A percentile compares a stretch with the other conserved stretches of the same genome.
Conservation (phyloP, 148 eudicot species). For the Vaccinium myrtillus region DNA sequence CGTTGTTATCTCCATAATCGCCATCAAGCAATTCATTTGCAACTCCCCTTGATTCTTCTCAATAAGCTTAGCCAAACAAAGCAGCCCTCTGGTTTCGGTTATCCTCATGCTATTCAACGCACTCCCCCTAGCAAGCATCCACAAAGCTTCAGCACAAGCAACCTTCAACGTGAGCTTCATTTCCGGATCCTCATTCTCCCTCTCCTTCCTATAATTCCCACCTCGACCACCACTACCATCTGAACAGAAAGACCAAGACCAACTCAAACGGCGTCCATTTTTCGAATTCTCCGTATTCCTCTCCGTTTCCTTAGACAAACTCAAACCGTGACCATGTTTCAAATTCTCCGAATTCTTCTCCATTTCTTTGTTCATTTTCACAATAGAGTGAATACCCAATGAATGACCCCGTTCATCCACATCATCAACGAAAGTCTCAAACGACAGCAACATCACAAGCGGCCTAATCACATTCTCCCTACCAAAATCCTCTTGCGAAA, state of each 20-base stretch:
- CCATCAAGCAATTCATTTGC: constrained; percentile 60
- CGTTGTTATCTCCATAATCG: constrained; percentile 66
- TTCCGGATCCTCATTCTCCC: constrained; percentile 62
- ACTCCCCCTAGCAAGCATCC: constrained; percentile 72
- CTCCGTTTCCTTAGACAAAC: constrained; percentile 24
- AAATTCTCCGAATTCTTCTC: constrained; percentile 22
- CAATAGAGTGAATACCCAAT: constrained; percentile 43
- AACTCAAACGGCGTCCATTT: constrained; percentile 12
- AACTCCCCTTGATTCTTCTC: constrained; percentile 61
- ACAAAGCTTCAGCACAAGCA: constrained; percentile 60
- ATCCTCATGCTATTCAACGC: constrained; percentile 56
- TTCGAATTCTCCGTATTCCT: not conserved
- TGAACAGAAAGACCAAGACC: constrained; percentile 34
- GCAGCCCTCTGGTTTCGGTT: constrained; percentile 81
- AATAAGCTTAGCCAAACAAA: constrained; percentile 74
- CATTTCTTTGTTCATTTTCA: constrained; percentile 48
- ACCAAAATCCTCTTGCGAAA: constrained; percentile 66
- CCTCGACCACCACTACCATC: constrained; percentile 36
- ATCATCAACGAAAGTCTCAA: constrained; percentile 40
- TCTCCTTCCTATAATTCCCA: constrained; percentile 49
- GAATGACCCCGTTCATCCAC: constrained; percentile 33
- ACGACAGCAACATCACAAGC: constrained; percentile 59
- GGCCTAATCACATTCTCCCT: constrained; percentile 70
- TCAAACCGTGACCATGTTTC: constrained; percentile 17
- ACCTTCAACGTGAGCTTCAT: constrained; percentile 57